Evolutionary conservation across 2,329 filamentous ascomycete genomes (phyloP).

Genomic region (Aspergillus neotritici): DNA sequence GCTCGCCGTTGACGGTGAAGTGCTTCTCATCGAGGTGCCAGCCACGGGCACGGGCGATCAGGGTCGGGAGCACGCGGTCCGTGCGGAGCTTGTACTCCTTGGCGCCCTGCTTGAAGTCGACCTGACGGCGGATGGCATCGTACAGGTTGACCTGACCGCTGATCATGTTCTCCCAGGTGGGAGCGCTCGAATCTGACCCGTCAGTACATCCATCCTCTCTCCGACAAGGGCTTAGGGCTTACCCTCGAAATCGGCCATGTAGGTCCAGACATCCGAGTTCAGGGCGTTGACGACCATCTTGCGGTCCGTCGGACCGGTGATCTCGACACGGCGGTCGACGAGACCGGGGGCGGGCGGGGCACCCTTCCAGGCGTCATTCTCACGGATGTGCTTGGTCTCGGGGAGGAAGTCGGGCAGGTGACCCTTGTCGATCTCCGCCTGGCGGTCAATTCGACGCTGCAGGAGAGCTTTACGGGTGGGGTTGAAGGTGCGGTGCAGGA

Average conservation of each 20-base stretch:
- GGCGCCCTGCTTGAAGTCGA: constrained; percentile 91
- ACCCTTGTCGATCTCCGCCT: constrained; percentile 89
- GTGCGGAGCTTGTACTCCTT: constrained; percentile 98
- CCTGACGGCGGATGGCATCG: constrained; percentile 85
- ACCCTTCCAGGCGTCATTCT: constrained; percentile 89
- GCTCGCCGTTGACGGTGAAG: constrained; percentile 88
- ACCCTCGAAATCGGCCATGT: constrained; percentile 99
- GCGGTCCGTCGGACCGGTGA: constrained; percentile 91
- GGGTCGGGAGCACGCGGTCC: constrained; percentile 77
- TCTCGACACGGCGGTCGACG: constrained; percentile 90
- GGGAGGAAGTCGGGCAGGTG: constrained; percentile 87
- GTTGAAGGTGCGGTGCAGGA: constrained; percentile 94
- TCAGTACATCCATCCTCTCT: not conserved
- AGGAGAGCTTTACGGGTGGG: constrained; percentile 79
- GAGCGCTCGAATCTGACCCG: constrained; percentile 74
- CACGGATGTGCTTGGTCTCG: constrained; percentile 91
- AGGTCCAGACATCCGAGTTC: constrained; percentile 95
- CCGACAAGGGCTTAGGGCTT: constrained; percentile 28
- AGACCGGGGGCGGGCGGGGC: constrained; percentile 86
- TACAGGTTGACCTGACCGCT: constrained; percentile 97
- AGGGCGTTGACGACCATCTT: constrained; percentile 99
- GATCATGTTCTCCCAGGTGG: constrained; percentile 99
- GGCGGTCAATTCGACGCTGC: constrained; percentile 76
- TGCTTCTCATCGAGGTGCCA: constrained; percentile 99
- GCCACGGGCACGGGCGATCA: constrained; percentile 89